Conservation (phyloP, 169 alveolate genomes). For the Perkinsus marinus region DNA sequence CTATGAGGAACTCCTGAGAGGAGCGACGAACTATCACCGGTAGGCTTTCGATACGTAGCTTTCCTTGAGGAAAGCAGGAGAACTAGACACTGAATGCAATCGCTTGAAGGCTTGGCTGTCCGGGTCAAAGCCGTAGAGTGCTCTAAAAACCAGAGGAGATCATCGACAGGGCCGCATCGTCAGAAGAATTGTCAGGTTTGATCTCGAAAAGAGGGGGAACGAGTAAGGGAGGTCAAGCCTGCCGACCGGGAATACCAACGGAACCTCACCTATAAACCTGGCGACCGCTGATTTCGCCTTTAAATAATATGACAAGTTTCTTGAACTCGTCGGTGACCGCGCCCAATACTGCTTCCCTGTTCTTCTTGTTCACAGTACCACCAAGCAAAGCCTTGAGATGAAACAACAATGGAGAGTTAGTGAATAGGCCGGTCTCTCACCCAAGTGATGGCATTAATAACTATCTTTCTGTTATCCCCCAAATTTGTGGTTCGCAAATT, state of each 20-base stretch:
- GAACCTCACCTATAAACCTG: not conserved
- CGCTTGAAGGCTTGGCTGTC: not conserved
- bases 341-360: not conserved
- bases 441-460: not conserved
- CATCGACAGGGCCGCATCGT: no score
- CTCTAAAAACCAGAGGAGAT: not conserved
- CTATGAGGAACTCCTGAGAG: not conserved
- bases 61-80: not conserved
- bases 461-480: not conserved
- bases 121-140: not conserved
- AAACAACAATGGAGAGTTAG: not conserved
- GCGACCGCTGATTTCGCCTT: not conserved
- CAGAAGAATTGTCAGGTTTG: no score
- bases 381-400: not conserved
- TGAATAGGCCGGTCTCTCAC: not conserved
- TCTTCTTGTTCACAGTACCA: not conserved
- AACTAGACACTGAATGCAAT: not conserved
- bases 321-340: not conserved
- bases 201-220: no score
- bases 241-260: no score
- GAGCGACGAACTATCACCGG: not conserved
- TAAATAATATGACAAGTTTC: not conserved
- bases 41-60: not conserved
- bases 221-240: no score
- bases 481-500: not conserved